A percentile compares a stretch with the other conserved stretches of the same genome.
phyloP scores from a whole-genome alignment of 1,284 basidiomycete genomes.

The Calocybe gambosa region DNA sequence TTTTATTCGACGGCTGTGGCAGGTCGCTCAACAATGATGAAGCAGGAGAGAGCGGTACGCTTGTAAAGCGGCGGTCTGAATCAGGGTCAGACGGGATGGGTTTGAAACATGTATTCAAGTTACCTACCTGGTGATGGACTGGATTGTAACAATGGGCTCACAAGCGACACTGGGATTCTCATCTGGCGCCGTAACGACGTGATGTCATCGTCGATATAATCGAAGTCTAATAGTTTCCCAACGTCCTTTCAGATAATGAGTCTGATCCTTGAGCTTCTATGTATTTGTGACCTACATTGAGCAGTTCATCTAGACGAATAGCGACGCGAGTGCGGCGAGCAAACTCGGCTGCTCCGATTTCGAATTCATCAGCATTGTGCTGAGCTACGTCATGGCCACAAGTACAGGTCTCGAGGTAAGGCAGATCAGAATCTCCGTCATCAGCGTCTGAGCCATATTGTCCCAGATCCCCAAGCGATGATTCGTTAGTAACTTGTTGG shows the following conservation, averaged over 20 bases:
- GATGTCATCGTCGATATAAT: constrained; percentile 66
- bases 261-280: not conserved
- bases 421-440: constrained; percentile 45
- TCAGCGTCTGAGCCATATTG: constrained; percentile 56
- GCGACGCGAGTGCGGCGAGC: constrained; percentile 71
- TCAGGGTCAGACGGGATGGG: constrained; percentile 10
- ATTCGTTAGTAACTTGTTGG: constrained; percentile 37
- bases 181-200: constrained; percentile 71
- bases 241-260: constrained; percentile 48
- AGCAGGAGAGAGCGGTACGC: constrained; percentile 42
- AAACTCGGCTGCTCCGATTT: constrained; percentile 56
- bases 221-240: constrained; percentile 71
- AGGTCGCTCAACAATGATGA: constrained; percentile 52
- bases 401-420: constrained; percentile 62
- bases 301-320: constrained; percentile 76
- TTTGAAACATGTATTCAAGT: not conserved
- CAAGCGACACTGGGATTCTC: constrained; percentile 41
- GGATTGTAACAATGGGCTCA: constrained; percentile 32
- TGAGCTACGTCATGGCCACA: constrained; percentile 71
- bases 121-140: constrained; percentile 29
- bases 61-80: constrained; percentile 27
- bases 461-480: constrained; percentile 44
- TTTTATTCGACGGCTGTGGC: constrained; percentile 41
- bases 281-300: constrained; percentile 52
- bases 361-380: constrained; percentile 63